Evolutionary conservation across 352 stramenopile genomes (phyloP).

Genomic region (Phytophthora boehmeriae): DNA sequence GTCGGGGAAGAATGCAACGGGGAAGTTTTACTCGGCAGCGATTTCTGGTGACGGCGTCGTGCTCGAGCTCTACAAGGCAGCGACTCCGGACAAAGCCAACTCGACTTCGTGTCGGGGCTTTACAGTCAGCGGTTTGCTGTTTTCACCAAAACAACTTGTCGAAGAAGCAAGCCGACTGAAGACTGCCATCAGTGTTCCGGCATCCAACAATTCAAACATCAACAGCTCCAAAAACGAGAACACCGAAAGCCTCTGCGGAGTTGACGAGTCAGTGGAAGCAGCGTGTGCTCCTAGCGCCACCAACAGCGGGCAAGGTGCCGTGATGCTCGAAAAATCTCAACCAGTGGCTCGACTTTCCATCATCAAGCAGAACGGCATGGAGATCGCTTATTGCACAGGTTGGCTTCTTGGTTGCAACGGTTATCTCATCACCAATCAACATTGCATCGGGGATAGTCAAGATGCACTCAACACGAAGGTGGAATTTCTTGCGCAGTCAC

Average conservation of each 20-base stretch:
- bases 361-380: slow-evolving; percentile 63
- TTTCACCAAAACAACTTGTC: slow-evolving; percentile 40
- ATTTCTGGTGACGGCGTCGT: slow-evolving; percentile 51
- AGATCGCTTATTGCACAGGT: slow-evolving; percentile 71
- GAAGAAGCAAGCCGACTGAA: slow-evolving; percentile 26
- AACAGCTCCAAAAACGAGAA: slow-evolving; percentile 20
- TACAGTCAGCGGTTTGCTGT: slow-evolving; percentile 52
- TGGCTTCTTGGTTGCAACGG: slow-evolving; percentile 78
- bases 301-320: slow-evolving; percentile 22
- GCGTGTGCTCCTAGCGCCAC: slow-evolving; percentile 49
- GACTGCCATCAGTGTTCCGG: slow-evolving; percentile 27
- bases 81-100: slow-evolving; percentile 6
- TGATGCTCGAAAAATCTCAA: slow-evolving; percentile 53
- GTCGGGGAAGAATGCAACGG: slow-evolving; percentile 56
- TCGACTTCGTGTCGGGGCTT: slow-evolving; percentile 51
- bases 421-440: slow-evolving; percentile 82
- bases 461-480: slow-evolving; percentile 71
- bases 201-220: slow-evolving; percentile 17
- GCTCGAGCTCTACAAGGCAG: slow-evolving; percentile 48
- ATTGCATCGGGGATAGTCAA: slow-evolving; percentile 67
- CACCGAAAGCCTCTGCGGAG: slow-evolving; percentile 72
- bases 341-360: slow-evolving; percentile 70
- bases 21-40: slow-evolving; percentile 55
- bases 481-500: slow-evolving; percentile 71
- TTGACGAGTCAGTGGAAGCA: slow-evolving; percentile 73